Evolutionary conservation across 2,329 filamentous ascomycete genomes (phyloP).

Genomic region (Torrubiella hemipterigena): DNA sequence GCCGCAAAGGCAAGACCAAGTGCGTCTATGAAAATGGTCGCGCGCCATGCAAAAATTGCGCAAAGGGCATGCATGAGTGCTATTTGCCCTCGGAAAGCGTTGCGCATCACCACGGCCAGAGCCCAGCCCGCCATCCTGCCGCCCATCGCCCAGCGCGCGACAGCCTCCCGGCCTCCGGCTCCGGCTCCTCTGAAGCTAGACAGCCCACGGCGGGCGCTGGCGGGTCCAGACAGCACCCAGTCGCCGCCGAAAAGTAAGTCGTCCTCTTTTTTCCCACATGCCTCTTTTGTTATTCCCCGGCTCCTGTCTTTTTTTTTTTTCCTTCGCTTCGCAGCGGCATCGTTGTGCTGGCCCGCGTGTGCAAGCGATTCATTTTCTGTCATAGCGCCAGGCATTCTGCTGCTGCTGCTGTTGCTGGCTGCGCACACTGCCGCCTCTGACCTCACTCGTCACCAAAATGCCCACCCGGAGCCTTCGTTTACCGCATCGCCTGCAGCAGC

Average conservation of each 20-base stretch:
- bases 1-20: conserved; percentile 52
- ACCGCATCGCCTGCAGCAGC: too few species aligned
- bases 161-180: conserved; percentile 39
- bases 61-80: conserved; percentile 52
- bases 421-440: too few species aligned
- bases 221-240: conserved; percentile 33
- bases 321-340: conserved; percentile 5
- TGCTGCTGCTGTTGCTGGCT: conserved; percentile 2
- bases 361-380: too few species aligned
- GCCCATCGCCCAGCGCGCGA: conserved; percentile 41
- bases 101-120: conserved; percentile 47
- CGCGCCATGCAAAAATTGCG: conserved; percentile 52
- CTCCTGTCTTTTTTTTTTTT: conserved; percentile 6
- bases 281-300: neutral
- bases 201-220: conserved; percentile 28
- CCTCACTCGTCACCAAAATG: too few species aligned
- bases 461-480: too few species aligned
- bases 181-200: conserved; percentile 31
- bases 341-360: too few species aligned
- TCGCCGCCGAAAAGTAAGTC: conserved; percentile 44
- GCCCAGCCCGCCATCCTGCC: conserved; percentile 36
- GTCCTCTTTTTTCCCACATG: conserved; percentile 1
- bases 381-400: too few species aligned
- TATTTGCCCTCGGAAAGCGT: conserved; percentile 49
- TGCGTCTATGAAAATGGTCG: conserved; percentile 51